Evolutionary conservation across 768 basidiomycete genomes (phyloP), one percentile per base, ranked within the genome.

Genomic region (Tricholoma sp.): DNA sequence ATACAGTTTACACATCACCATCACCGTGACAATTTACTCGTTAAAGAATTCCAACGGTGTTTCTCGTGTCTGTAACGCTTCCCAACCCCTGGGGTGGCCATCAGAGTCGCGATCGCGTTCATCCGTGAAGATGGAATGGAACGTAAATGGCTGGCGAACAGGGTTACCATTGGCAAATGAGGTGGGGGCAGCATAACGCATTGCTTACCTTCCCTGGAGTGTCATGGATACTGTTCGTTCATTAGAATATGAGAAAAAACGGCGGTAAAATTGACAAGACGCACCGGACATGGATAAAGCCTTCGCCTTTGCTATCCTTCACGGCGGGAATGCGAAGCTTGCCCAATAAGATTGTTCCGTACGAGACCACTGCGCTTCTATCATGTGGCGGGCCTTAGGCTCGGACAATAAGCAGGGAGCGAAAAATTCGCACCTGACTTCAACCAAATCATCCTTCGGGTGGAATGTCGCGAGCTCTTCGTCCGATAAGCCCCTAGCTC

Each of bases 321-420:
- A 89, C 72, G 19, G 80, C 85, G 7, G 87, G 86, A 46, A 91
- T 76, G 63, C 79, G 80, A 67, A 91, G 80, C 77, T 91, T 90
- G 24, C 90, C 89, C 10, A 92, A 68, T 58, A 92, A 81, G 56
- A 91, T 81, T 9, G 78, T 82, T 14, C 89, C 89, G 67, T 91
- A 78, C 12, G 83, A 78, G 32, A 84, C 84, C 35, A 70, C 59
- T 4, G 78, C 86, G 63, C 81, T 84, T 67, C 76, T 77, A 46
- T 12, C 18, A 43, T n/a, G n/a, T n/a, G n/a, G n/a, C 11, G 16
- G 16, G 27, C 10, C 47, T 29, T 19, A 49, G 35, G 31, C 2
- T 18, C 50, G 16, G 43, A 8, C 3, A 41, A 41, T 27, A 22
- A 9, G 11, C 45, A 22, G 16, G 14, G 35, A 16, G 31, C n/a